Evolutionary conservation across 73 alveolate genomes (phyloP).

Genomic region (Symbiodinium pilosum): DNA sequence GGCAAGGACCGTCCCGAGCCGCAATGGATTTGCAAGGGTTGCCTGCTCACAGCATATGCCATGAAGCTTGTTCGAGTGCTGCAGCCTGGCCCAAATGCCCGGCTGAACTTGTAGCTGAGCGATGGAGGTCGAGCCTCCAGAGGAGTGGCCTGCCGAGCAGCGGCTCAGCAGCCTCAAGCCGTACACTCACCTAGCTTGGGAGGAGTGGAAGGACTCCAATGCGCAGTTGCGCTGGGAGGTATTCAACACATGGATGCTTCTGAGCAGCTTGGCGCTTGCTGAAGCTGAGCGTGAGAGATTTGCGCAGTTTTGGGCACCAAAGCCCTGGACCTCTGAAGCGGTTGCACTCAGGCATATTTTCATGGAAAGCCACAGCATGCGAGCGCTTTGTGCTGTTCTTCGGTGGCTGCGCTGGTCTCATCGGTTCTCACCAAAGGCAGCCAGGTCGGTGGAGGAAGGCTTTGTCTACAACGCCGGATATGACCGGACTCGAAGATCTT

Average conservation of each 20-base stretch:
- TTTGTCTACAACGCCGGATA: constrained; percentile 44
- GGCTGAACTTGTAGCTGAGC: too few species aligned
- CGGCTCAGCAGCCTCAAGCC: too few species aligned
- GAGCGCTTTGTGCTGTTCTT: constrained; percentile 52
- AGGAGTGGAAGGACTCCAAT: too few species aligned
- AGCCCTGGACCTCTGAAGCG: constrained; percentile 65
- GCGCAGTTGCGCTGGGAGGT: constrained; percentile 93
- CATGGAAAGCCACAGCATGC: too few species aligned
- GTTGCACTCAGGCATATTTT: too few species aligned
- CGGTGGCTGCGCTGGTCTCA: constrained; percentile 94
- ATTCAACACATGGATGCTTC: constrained; percentile 67
- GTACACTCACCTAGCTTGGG: too few species aligned
- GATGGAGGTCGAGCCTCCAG: too few species aligned
- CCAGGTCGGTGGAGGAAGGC: neutral
- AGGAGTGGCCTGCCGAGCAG: too few species aligned
- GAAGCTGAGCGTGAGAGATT: neutral
- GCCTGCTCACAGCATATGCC: too few species aligned
- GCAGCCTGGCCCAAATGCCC: too few species aligned
- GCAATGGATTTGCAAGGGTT: too few species aligned
- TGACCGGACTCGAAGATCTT: constrained; percentile 60
- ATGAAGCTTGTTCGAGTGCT: too few species aligned
- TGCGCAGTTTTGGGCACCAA: neutral
- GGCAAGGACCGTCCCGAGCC: constrained; percentile 28
- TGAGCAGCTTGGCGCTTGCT: neutral
- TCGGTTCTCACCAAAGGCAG: constrained; percentile 65